Percentiles rank a stretch among this genome's conserved stretches.
These are phyloP conservation scores for Hordeum vulgare DNA, from an alignment of 176 grass and related monocot species.

Conservation along the genomic window MorexV3_pseudomolecules_assembly NC_058519.1:631587313-631587812, in stretches of 20 bases:
- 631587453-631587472: background rate
- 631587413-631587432: too few species aligned
- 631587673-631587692: slow-evolving; percentile 19
- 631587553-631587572: background rate
- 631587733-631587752: slow-evolving; percentile 10
- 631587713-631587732: slow-evolving; percentile 16
- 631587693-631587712: background rate
- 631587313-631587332: too few species aligned
- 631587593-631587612: slow-evolving; percentile 30
- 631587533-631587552: background rate
- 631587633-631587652: slow-evolving; percentile 7
- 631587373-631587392: too few species aligned
- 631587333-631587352: too few species aligned
- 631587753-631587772: slow-evolving; percentile 20
- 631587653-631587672: slow-evolving; percentile 12
- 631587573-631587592: slow-evolving; percentile 6
- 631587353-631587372: too few species aligned
- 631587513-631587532: background rate
- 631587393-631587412: too few species aligned
- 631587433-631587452: too few species aligned
- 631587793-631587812: slow-evolving; percentile 9
- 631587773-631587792: slow-evolving; percentile 33
- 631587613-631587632: slow-evolving; percentile 31
- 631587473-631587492: background rate
- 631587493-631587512: background rate